These are phyloP conservation scores for Aeminium ludgeri DNA, from an alignment of 495 filamentous ascomycete genomes.

Conservation along the genomic window DNA sequence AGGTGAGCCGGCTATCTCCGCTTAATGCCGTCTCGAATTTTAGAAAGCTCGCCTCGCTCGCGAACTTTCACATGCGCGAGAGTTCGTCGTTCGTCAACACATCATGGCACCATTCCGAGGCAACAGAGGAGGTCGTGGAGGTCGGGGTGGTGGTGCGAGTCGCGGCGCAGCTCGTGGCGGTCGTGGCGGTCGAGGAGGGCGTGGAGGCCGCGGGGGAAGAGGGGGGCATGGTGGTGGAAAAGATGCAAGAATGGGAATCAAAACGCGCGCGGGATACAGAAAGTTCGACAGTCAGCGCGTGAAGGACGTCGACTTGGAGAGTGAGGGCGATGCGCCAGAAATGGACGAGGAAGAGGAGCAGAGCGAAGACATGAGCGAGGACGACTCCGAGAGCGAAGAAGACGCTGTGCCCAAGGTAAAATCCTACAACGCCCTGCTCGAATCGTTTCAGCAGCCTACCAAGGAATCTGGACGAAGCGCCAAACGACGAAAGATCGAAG, in stretches of 20 bases:
- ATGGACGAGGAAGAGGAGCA: constrained; percentile 2
- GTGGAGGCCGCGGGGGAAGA: constrained; percentile 2
- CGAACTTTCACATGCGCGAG: too few relatives aligned
- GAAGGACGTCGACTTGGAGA: constrained; percentile 5
- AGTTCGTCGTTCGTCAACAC: background rate
- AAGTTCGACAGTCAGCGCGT: constrained; percentile 16
- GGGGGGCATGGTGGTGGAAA: constrained; percentile 5
- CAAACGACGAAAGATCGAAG: constrained; percentile 53
- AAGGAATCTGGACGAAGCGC: constrained; percentile 38
- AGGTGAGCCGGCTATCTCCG: too few relatives aligned
- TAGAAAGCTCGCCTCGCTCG: too few relatives aligned
- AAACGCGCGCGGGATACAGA: constrained; percentile 11
- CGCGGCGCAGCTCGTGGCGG: background rate
- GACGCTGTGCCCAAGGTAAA: constrained; percentile 11
- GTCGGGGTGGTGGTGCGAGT: constrained; percentile 10
- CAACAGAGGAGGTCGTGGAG: constrained; percentile 17
- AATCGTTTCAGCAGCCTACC: constrained; percentile 33
- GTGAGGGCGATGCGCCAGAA: background rate
- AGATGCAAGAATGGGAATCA: constrained; percentile 13
- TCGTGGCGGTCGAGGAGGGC: constrained; percentile 2
- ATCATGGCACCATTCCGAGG: constrained; percentile 13
- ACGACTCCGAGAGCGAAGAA: constrained; percentile 12
- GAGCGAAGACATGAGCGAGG: constrained; percentile 8
- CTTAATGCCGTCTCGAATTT: too few relatives aligned
- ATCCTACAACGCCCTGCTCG: constrained; percentile 28